Evolutionary conservation across 2,329 filamentous ascomycete genomes (phyloP).

Genomic region (Blastomyces parvus): DNA sequence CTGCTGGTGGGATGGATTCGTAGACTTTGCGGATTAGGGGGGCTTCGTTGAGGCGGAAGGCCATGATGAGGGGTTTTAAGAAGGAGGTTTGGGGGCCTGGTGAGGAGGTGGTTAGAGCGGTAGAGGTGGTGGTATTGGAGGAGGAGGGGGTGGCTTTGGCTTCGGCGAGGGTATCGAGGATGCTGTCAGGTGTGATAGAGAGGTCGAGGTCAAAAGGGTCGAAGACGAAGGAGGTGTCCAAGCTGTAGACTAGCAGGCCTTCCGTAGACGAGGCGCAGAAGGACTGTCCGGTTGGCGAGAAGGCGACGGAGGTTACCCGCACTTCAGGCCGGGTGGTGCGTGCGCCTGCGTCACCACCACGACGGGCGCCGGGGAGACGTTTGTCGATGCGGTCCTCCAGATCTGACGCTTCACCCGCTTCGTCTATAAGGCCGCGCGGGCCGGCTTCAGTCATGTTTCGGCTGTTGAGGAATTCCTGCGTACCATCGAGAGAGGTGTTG

Average conservation of each 20-base stretch:
- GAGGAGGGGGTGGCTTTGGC: conserved; percentile 25
- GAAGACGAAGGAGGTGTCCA: conserved; percentile 76
- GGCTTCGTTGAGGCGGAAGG: conserved; percentile 85
- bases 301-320: conserved; percentile 71
- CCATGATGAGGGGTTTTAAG: conserved; percentile 90
- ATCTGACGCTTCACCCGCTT: conserved; percentile 79
- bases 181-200: conserved; percentile 80
- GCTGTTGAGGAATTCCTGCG: conserved; percentile 94
- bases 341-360: conserved; percentile 75
- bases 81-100: conserved; percentile 55
- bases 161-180: conserved; percentile 58
- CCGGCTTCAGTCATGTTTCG: conserved; percentile 84
- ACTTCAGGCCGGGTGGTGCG: conserved; percentile 72
- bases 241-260: conserved; percentile 83
- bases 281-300: conserved; percentile 76
- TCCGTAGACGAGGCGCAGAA: conserved; percentile 96
- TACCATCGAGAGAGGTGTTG: conserved; percentile 91
- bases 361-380: conserved; percentile 73
- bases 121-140: background rate
- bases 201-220: conserved; percentile 96
- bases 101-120: conserved; percentile 34
- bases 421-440: conserved; percentile 72
- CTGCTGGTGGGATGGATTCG: conserved; percentile 64
- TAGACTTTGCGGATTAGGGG: conserved; percentile 77
- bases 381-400: conserved; percentile 73